Base-by-base conservation (phyloP, 306 rosid genomes). In the Acacia acuminata region DNA sequence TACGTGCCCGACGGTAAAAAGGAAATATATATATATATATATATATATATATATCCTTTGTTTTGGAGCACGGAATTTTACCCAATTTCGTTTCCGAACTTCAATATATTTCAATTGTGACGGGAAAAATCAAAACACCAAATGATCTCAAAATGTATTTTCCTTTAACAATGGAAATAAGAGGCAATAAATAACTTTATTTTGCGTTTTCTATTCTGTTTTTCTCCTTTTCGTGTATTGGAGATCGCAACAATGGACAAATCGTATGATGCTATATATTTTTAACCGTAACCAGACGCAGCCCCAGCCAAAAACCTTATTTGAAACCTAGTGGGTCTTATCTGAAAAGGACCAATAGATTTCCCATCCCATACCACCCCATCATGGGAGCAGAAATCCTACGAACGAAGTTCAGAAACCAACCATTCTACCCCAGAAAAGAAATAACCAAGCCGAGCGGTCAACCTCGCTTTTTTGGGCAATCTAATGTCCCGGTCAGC, bases 281-380 rank as follows among this genome's bases (percentile, higher is more conserved):
- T 38, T 47, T 71, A 30, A 75, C n/a, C 45, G 74, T 22, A 77
- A 80, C 74, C 42, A 42, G 81, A 86, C 85, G 79, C 77, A 78
- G 14, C 73, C 82, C 63, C 82, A 77, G 45, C 67, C 84, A 77
- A 77, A 6, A 81, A 65, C 84, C 81, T 90, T 89, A 92, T 71
- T 90, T 90, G 81, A 83, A 75, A 81, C 72, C 82, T 73, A 83
- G 69, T 36, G 51, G 90, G 89, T 87, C 89, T 82, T 71, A 79
- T 71, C 71, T 79, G 15, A 79, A 27, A 40, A 85, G 83, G 88
- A 85, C 90, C 92, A 58, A 81, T 65, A 8, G 78, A 75, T 24
- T 77, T 8, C 71, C 44, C 25, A 77, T 45, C 40, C 8, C 77
- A 58, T 22, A 73, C 61, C 87, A 32, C 24, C 77, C 36, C 68